phyloP scores from a whole-genome alignment of 306 rosid species.

The Astragalus membranaceus region DNA sequence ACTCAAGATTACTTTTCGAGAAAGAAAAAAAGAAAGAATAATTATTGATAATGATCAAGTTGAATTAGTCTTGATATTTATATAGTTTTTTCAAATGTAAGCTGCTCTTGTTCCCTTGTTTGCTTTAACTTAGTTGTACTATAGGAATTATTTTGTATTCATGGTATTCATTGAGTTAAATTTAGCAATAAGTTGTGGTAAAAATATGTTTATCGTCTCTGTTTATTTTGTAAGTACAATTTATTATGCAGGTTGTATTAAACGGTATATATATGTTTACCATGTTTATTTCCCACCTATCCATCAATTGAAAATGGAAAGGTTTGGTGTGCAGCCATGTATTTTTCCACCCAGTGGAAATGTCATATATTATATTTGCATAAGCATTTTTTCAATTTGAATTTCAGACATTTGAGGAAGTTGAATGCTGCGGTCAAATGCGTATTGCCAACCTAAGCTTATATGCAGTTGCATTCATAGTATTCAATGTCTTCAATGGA shows the following conservation, averaged over 20 bases:
- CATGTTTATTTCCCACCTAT: too few relatives aligned
- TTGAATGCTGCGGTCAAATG: too few relatives aligned
- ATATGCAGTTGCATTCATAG: constrained; percentile 64
- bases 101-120: constrained; percentile 19
- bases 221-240: constrained; percentile 10
- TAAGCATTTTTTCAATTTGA: too few relatives aligned
- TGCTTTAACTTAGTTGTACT: constrained; percentile 31
- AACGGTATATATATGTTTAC: constrained; percentile 12
- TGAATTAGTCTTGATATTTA: constrained; percentile 24
- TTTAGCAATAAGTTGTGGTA: constrained; percentile 29
- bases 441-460: constrained; percentile 88
- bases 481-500: constrained; percentile 46
- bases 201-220: constrained; percentile 15
- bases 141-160: constrained; percentile 41
- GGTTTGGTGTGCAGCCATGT: not conserved
- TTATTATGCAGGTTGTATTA: constrained; percentile 15
- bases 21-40: constrained; percentile 21
- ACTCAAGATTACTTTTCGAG: not conserved
- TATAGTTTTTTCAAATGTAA: constrained; percentile 14
- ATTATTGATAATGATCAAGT: constrained; percentile 28
- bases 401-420: too few relatives aligned
- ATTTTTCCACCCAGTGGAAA: too few relatives aligned
- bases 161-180: constrained; percentile 28
- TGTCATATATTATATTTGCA: too few relatives aligned
- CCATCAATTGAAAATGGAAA: not conserved